These are phyloP conservation scores for Lizonia empirigonia DNA, from an alignment of 2,329 filamentous ascomycete species.

Conservation along the genomic window DNA sequence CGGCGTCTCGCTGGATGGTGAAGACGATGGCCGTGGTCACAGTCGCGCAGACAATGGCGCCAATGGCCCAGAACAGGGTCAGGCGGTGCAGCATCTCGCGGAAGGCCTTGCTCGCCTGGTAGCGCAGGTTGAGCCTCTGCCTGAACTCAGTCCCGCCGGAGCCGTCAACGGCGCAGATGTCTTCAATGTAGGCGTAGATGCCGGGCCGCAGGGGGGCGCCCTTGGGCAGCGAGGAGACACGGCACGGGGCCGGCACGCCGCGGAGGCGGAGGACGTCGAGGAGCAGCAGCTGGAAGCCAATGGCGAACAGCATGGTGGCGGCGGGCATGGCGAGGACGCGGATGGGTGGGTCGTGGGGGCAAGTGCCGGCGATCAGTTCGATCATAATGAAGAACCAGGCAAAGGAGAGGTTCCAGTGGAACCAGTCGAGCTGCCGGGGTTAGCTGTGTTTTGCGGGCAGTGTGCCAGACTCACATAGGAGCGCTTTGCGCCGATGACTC, in stretches of 20 bases:
- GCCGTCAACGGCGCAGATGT: conserved; percentile 60
- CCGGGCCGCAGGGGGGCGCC: conserved; percentile 59
- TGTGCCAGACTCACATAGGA: conserved; percentile 41
- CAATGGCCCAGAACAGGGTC: conserved; percentile 60
- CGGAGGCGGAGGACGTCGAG: conserved; percentile 56
- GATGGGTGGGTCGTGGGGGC: conserved; percentile 56
- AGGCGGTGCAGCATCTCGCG: conserved; percentile 59
- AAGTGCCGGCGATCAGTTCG: conserved; percentile 59
- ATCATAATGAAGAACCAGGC: conserved; percentile 63
- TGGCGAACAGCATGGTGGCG: conserved; percentile 58
- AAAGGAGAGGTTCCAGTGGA: conserved; percentile 62
- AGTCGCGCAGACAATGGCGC: conserved; percentile 49
- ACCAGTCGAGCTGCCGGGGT: conserved; percentile 58
- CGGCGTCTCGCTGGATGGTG: conserved; percentile 54
- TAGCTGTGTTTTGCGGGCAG: neutral
- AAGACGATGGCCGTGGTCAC: conserved; percentile 55
- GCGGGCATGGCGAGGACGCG: conserved; percentile 60
- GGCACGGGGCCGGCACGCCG: conserved; percentile 54
- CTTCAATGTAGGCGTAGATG: conserved; percentile 61
- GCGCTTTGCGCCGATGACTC: conserved; percentile 56
- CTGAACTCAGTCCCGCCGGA: conserved; percentile 59
- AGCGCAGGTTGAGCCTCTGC: conserved; percentile 57
- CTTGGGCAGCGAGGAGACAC: conserved; percentile 59
- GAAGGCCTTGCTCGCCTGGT: conserved; percentile 60
- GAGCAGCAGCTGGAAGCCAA: conserved; percentile 57